Percentiles rank a stretch among this genome's conserved stretches.
phyloP scores from a whole-genome alignment of 176 grass and related monocot genomes.

The Metroxylon sagu region DNA sequence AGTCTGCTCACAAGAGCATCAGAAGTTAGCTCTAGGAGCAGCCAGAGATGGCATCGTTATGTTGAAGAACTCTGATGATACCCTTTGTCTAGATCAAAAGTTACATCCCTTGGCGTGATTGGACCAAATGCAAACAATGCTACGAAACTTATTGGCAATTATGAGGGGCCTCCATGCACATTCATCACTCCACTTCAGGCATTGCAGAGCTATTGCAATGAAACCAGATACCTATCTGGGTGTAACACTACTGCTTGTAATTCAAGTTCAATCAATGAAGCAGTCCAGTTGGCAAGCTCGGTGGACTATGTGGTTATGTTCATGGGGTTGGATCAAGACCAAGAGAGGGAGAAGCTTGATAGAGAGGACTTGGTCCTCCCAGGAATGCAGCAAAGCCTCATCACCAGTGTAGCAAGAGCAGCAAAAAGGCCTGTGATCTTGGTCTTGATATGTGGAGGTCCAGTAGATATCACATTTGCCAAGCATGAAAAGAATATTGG shows the following conservation, averaged over 20 bases:
- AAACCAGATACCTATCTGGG: slow-evolving; percentile 41
- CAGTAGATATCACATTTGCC: slow-evolving; percentile 71
- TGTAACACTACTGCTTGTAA: slow-evolving; percentile 55
- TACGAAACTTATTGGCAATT: slow-evolving; percentile 50
- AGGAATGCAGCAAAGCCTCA: slow-evolving; percentile 64
- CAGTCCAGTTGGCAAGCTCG: slow-evolving; percentile 34
- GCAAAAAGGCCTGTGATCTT: slow-evolving; percentile 75
- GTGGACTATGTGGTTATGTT: slow-evolving; percentile 60
- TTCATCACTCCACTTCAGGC: slow-evolving; percentile 41
- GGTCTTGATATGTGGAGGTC: slow-evolving; percentile 81
- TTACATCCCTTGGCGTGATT: slow-evolving; percentile 59
- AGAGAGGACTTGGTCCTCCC: slow-evolving; percentile 62
- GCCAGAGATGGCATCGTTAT: slow-evolving; percentile 77
- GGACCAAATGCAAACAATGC: slow-evolving; percentile 62
- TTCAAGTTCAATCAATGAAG: slow-evolving; percentile 35
- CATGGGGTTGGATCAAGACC: slow-evolving; percentile 78
- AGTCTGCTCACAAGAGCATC: slow-evolving; percentile 75
- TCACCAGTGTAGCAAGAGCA: slow-evolving; percentile 51
- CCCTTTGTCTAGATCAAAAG: slow-evolving; percentile 46
- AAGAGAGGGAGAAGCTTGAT: slow-evolving; percentile 75
- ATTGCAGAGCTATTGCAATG: slow-evolving; percentile 47
- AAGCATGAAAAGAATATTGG: slow-evolving; percentile 63
- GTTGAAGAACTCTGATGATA: slow-evolving; percentile 50
- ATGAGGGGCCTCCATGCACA: slow-evolving; percentile 80
- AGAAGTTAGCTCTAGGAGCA: slow-evolving; percentile 57